Percentiles rank a stretch among this genome's conserved stretches.
phyloP scores from a whole-genome alignment of 257 asterid species.

The Solanum commersonii region DNA sequence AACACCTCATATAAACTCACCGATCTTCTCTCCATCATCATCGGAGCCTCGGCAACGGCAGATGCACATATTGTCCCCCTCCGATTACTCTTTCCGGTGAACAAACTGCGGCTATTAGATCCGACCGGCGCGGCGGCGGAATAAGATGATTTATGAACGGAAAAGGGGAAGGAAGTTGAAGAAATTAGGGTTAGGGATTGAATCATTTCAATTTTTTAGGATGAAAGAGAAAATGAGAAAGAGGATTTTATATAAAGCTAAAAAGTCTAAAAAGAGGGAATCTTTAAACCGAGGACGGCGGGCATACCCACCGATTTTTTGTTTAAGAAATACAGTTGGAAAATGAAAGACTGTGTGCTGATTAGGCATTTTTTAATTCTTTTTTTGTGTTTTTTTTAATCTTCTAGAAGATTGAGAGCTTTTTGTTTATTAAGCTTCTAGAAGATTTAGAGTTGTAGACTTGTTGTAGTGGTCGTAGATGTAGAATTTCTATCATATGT shows the following conservation, averaged over 20 bases:
- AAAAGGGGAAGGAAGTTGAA: not conserved
- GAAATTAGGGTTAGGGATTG: not conserved
- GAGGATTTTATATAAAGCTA: not conserved
- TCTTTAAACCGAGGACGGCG: slow-evolving; percentile 2
- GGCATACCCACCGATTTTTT: not conserved
- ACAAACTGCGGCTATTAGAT: not conserved
- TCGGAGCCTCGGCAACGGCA: not conserved
- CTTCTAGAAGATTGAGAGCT: not conserved
- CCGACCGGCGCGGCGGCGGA: not conserved
- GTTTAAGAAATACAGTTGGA: not conserved
- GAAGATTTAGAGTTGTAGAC: not conserved
- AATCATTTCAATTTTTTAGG: not conserved
- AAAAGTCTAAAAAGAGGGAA: not conserved
- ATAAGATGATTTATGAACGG: not conserved
- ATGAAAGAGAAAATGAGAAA: not conserved
- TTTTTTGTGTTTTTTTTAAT: too few relatives aligned
- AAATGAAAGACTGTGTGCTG: not conserved
- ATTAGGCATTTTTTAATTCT: not conserved
- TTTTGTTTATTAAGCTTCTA: not conserved
- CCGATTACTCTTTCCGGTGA: not conserved
- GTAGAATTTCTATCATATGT: not conserved
- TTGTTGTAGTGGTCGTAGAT: not conserved
- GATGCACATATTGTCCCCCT: not conserved
- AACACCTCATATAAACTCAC: slow-evolving; percentile 60
- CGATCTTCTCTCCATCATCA: slow-evolving; percentile 7